Base-by-base conservation (phyloP, 768 basidiomycete genomes). In the Thelephora ganbajun region DNA sequence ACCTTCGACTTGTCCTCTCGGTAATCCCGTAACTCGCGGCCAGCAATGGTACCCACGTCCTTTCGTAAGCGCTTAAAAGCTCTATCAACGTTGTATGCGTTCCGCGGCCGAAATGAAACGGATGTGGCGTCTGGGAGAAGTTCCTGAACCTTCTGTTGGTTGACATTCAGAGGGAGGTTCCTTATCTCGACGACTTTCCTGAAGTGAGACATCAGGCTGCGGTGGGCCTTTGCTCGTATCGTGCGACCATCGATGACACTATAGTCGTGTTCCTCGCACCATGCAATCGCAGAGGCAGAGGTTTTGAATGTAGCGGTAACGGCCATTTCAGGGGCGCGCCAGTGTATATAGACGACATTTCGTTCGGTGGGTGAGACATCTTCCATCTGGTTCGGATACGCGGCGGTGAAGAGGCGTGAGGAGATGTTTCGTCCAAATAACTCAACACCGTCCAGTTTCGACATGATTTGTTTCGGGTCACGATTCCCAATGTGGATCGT, bases 221-320 rank as follows among this genome's bases (percentile, higher is more conserved):
- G 58, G 1, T 76, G 71, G 61, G 73, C 65, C 43, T 63, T 61
- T 0, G 67, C 74, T 30, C 62, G 69, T 48, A 83, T 59, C n/a
- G 59, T 66, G 16, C 72, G 71, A 11, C 71, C 72, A 18, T 54
- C 54, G 45, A 66, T 59, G 5, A 61, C 39, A 18, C 43, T 51
- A 13, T 65, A 75, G 23, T 71, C 68, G 45, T 68, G 59, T 2
- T 68, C 76, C 41, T 78, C 70, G 5, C 79, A 62, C 3, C 66
- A 69, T 11, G 55, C 26, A 4, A 30, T 30, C 9, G 26, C 26
- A 30, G 26, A 30, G 26, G 26, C 26, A 30, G 26, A 30, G 26
- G 26, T 30, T 30, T 30, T 30, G 26, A 30, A 30, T 30, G 26
- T 30, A 30, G 26, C 26, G 26, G 26, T 30, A 9, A 30, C 26